Conservation (phyloP, 345 rosid species). For the Bruguiera gymnorhiza region DNA sequence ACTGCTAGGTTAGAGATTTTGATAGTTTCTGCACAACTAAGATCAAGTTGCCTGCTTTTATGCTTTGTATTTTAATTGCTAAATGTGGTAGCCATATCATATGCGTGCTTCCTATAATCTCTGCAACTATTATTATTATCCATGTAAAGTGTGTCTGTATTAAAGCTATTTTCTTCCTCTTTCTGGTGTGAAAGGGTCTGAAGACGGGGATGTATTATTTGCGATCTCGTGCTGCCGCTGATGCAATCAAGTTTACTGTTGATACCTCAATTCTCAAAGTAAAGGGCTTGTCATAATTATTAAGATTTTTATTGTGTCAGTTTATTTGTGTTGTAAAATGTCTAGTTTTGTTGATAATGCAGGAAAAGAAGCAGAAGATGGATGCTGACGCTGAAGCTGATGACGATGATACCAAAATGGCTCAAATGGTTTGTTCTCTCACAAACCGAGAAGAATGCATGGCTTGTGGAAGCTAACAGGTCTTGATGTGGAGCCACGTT, state of each 20-base stretch:
- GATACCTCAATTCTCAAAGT: slow-evolving; percentile 71
- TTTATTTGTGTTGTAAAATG: not conserved
- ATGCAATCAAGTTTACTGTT: slow-evolving; percentile 97
- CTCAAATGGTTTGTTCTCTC: slow-evolving; percentile 86
- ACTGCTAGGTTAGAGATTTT: too few species aligned
- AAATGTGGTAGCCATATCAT: too few species aligned
- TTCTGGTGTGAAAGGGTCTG: slow-evolving; percentile 49
- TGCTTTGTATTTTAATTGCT: too few species aligned
- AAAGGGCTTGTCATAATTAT: slow-evolving; percentile 3
- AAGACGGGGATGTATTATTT: slow-evolving; percentile 95
- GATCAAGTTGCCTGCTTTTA: too few species aligned
- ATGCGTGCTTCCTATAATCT: not conserved
- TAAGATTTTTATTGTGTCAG: not conserved
- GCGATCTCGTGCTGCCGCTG: slow-evolving; percentile 90
- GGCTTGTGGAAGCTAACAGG: slow-evolving; percentile 67
- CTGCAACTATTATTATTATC: too few species aligned
- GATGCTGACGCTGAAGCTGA: slow-evolving; percentile 12
- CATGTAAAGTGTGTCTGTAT: too few species aligned
- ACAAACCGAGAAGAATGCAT: slow-evolving; percentile 81
- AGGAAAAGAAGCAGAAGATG: slow-evolving; percentile 40
- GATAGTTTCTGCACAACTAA: too few species aligned
- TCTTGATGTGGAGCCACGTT: too few species aligned
- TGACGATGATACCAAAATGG: slow-evolving; percentile 60
- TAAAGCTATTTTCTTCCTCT: not conserved
- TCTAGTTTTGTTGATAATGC: slow-evolving; percentile 6